phyloP scores from a whole-genome alignment of 2,329 filamentous ascomycete genomes.

The Shiraia sp. region DNA sequence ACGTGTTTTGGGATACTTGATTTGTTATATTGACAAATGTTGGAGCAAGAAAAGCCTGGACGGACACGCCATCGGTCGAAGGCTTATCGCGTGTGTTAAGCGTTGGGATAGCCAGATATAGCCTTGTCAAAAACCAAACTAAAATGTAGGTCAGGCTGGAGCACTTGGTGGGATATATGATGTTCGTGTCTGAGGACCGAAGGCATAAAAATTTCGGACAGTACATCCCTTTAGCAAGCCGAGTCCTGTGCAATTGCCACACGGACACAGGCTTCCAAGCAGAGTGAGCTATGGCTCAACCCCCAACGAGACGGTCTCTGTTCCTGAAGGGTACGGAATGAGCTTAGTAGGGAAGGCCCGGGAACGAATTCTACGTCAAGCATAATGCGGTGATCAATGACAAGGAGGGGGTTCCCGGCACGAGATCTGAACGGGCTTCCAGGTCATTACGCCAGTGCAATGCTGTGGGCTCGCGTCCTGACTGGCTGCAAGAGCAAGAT shows the following conservation, averaged over 20 bases:
- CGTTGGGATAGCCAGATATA: slow-evolving; percentile 45
- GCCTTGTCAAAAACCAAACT: slow-evolving; percentile 37
- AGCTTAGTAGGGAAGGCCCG: slow-evolving; percentile 48
- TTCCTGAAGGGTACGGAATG: slow-evolving; percentile 48
- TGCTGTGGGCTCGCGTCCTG: slow-evolving; percentile 43
- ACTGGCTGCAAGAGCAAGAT: slow-evolving; percentile 48
- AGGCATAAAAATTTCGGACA: slow-evolving; percentile 47
- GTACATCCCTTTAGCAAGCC: slow-evolving; percentile 41
- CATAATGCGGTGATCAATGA: slow-evolving; percentile 52
- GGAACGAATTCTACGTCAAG: slow-evolving; percentile 48
- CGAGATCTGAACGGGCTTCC: slow-evolving; percentile 44
- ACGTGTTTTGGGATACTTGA: slow-evolving; percentile 46
- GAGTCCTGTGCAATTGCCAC: slow-evolving; percentile 49
- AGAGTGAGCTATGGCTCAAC: slow-evolving; percentile 42
- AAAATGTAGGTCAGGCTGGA: slow-evolving; percentile 36
- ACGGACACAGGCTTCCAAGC: slow-evolving; percentile 48
- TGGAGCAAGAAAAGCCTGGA: slow-evolving; percentile 41
- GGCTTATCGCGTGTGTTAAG: slow-evolving; percentile 46
- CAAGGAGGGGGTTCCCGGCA: slow-evolving; percentile 42
- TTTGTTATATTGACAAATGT: slow-evolving; percentile 49
- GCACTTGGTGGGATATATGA: slow-evolving; percentile 45
- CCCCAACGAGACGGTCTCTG: slow-evolving; percentile 49
- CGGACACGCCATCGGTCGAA: slow-evolving; percentile 42
- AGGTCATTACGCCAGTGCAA: slow-evolving; percentile 42
- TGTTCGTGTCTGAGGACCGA: slow-evolving; percentile 39